Conservation (phyloP, 1,284 basidiomycete genomes). For the Boletus albobrunnescens region DNA sequence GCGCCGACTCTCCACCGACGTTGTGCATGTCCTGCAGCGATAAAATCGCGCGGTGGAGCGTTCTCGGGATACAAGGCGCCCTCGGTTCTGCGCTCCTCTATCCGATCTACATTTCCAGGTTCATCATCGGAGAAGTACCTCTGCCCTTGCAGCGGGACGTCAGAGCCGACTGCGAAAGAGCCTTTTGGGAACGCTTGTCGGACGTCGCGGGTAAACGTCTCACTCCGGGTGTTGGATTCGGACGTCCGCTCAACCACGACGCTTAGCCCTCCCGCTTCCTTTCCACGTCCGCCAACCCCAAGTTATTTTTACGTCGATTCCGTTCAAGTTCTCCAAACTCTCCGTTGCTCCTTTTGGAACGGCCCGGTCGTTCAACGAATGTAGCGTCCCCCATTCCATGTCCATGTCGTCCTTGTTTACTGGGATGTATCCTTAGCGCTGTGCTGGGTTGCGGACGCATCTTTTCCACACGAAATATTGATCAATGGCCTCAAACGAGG, state of each 20-base stretch:
- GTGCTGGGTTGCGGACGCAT: conserved; percentile 60
- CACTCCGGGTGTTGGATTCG: not conserved
- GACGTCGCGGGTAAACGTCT: conserved; percentile 35
- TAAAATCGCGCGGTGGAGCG: conserved; percentile 82
- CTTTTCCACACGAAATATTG: conserved; percentile 50
- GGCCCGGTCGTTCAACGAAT: conserved; percentile 60
- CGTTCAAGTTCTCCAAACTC: conserved; percentile 59
- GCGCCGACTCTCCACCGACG: conserved; percentile 79
- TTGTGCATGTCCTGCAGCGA: conserved; percentile 86
- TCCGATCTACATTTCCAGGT: conserved; percentile 60
- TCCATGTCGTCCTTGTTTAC: conserved; percentile 11
- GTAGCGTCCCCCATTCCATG: conserved; percentile 36
- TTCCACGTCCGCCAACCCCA: conserved; percentile 48
- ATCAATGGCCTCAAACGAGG: conserved; percentile 78
- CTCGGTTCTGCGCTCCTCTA: conserved; percentile 54
- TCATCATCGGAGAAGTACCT: conserved; percentile 73
- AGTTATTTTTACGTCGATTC: conserved; percentile 53
- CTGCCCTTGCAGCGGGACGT: conserved; percentile 39
- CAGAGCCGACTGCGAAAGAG: conserved; percentile 54
- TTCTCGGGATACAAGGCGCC: conserved; percentile 82
- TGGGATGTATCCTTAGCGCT: conserved; percentile 44
- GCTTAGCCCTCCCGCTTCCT: conserved; percentile 39
- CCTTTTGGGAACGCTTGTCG: conserved; percentile 52
- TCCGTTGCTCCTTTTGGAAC: conserved; percentile 31
- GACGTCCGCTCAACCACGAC: not conserved